These are phyloP conservation scores for Poa pratensis DNA, from an alignment of 176 grass and related monocot genomes.

Conservation along the genomic window DNA sequence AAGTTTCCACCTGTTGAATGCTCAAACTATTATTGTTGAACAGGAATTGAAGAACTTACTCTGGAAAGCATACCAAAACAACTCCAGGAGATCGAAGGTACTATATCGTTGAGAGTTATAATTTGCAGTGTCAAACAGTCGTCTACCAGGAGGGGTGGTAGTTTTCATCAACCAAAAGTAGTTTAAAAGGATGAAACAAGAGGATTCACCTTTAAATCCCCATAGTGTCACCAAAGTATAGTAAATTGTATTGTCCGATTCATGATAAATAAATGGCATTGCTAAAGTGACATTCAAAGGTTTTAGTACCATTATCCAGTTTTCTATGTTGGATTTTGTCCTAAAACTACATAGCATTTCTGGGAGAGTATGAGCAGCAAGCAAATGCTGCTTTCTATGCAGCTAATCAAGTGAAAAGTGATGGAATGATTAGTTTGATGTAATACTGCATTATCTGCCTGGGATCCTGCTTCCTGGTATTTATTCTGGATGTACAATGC, in stretches of 20 bases:
- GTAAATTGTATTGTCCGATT: not conserved
- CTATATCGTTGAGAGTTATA: constrained; percentile 19
- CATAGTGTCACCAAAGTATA: not conserved
- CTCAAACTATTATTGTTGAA: constrained; percentile 38
- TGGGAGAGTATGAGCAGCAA: constrained; percentile 21
- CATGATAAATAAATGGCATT: constrained; percentile 8
- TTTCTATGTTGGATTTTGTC: not conserved
- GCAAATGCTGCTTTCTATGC: not conserved
- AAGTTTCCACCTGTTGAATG: constrained; percentile 72
- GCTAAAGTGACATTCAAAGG: constrained; percentile 15
- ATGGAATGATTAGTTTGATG: not conserved
- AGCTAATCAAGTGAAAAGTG: not conserved
- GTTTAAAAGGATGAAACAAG: not conserved
- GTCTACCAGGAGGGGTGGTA: constrained; percentile 15
- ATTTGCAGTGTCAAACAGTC: constrained; percentile 37
- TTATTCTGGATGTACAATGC: too few species aligned
- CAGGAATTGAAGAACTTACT: constrained; percentile 27
- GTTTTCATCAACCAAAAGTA: not conserved
- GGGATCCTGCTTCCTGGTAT: not conserved
- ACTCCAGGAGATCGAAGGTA: constrained; percentile 23
- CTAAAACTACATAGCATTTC: constrained; percentile 11
- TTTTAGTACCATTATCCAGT: not conserved
- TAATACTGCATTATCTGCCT: constrained; percentile 1
- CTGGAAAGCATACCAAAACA: constrained; percentile 23
- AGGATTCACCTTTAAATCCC: not conserved